Percentiles rank a stretch among this genome's conserved stretches.
Evolutionary conservation across 371 early-diverging fungal species (phyloP).

Genomic region (Rhizopus sp.): DNA sequence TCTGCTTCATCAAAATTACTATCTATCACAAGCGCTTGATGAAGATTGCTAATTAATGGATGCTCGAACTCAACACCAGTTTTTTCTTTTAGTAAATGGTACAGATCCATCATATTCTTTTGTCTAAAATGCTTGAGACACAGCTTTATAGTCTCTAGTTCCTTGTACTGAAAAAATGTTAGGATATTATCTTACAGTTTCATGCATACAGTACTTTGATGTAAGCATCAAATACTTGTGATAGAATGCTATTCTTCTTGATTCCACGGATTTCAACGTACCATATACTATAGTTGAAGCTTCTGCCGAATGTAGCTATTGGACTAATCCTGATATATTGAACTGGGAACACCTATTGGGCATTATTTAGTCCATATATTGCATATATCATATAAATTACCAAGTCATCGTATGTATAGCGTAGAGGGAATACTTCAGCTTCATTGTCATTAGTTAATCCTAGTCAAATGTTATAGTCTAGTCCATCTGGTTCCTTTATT

Average conservation of each 20-base stretch:
- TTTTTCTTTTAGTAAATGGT: constrained; percentile 64
- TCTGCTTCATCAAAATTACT: constrained; percentile 82
- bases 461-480: not conserved
- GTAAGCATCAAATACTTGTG: constrained; percentile 61
- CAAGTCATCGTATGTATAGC: constrained; percentile 64
- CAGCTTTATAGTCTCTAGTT: constrained; percentile 77
- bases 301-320: constrained; percentile 86
- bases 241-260: constrained; percentile 64
- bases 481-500: not conserved
- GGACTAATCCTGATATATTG: constrained; percentile 95
- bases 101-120: constrained; percentile 72
- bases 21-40: constrained; percentile 62
- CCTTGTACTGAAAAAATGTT: constrained; percentile 56
- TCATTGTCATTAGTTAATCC: constrained; percentile 76
- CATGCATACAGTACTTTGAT: constrained; percentile 49
- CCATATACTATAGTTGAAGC: constrained; percentile 98
- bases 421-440: constrained; percentile 86
- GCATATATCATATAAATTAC: constrained; percentile 20
- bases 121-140: constrained; percentile 92
- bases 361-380: not conserved
- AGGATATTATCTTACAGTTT: not conserved
- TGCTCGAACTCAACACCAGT: constrained; percentile 74
- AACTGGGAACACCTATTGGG: constrained; percentile 69
- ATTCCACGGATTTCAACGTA: constrained; percentile 87
- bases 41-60: constrained; percentile 74